A percentile compares a stretch with the other conserved stretches of the same genome.
Evolutionary conservation across 306 rosid genomes (phyloP).

Genomic region (Quercus aquifolioides): DNA sequence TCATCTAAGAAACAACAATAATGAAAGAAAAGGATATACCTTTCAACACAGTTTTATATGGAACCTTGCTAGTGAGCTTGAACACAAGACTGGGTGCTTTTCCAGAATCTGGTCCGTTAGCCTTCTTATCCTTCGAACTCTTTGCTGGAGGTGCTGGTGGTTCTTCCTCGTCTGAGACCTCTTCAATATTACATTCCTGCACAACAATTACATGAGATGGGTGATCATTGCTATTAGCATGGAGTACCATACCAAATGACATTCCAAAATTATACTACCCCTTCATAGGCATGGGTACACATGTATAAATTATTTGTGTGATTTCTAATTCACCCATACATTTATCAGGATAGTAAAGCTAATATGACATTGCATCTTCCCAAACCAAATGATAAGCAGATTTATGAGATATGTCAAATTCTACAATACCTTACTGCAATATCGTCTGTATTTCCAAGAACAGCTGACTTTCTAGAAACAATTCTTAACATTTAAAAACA

Average conservation of each 20-base stretch:
- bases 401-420: not conserved
- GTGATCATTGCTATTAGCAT: conserved; percentile 5
- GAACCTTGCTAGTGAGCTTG: conserved; percentile 78
- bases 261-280: not conserved
- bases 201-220: conserved; percentile 13
- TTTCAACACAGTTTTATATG: conserved; percentile 93
- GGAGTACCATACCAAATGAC: too few relatives aligned
- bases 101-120: conserved; percentile 71
- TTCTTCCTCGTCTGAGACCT: conserved; percentile 73
- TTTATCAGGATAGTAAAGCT: not conserved
- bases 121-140: conserved; percentile 88
- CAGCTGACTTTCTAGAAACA: not conserved
- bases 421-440: not conserved
- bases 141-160: conserved; percentile 60
- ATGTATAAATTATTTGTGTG: not conserved
- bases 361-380: too few relatives aligned
- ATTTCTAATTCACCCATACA: not conserved
- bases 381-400: not conserved
- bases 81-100: conserved; percentile 73
- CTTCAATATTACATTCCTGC: conserved; percentile 88
- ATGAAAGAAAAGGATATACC: conserved; percentile 36
- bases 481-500: not conserved
- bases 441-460: not conserved
- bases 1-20: not conserved
- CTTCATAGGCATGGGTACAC: not conserved